Conservation (phyloP, 2,329 filamentous ascomycete species). For the Fusarium xylarioides region DNA sequence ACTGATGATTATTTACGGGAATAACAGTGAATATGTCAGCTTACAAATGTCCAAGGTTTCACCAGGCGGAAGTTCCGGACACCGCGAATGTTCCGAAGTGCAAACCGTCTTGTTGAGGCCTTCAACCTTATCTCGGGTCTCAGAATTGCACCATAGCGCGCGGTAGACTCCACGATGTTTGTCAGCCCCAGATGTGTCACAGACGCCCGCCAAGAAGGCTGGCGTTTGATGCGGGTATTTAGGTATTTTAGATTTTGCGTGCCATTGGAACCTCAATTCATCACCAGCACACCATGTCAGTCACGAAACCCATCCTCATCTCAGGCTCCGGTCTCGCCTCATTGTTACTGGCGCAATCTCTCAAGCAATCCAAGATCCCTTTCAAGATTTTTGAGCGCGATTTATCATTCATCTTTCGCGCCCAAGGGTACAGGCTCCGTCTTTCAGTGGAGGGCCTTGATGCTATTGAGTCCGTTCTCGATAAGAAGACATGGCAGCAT, state of each 20-base stretch:
- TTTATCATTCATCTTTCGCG: conserved; percentile 60
- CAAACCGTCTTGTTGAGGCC: neutral
- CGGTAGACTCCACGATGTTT: neutral
- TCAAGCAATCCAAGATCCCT: conserved; percentile 53
- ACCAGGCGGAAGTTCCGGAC: neutral
- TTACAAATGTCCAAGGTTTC: neutral
- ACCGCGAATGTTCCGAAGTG: neutral
- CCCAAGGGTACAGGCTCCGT: conserved; percentile 69
- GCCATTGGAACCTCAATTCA: neutral
- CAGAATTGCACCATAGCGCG: neutral
- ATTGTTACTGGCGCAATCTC: conserved; percentile 55
- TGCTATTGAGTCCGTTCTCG: conserved; percentile 67
- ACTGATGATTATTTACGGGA: neutral
- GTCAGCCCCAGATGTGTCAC: neutral
- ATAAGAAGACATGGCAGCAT: conserved; percentile 55
- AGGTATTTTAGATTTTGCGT: neutral
- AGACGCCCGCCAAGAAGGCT: neutral
- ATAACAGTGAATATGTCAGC: neutral
- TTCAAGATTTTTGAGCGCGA: conserved; percentile 68
- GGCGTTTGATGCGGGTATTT: neutral
- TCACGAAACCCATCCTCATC: conserved; percentile 51
- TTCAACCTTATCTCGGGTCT: neutral
- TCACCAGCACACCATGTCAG: conserved; percentile 17
- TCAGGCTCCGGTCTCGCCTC: conserved; percentile 56
- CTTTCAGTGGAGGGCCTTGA: conserved; percentile 65